phyloP scores from a whole-genome alignment of 1,139 yeast genomes.

The Saccharomycopsis phalli region DNA sequence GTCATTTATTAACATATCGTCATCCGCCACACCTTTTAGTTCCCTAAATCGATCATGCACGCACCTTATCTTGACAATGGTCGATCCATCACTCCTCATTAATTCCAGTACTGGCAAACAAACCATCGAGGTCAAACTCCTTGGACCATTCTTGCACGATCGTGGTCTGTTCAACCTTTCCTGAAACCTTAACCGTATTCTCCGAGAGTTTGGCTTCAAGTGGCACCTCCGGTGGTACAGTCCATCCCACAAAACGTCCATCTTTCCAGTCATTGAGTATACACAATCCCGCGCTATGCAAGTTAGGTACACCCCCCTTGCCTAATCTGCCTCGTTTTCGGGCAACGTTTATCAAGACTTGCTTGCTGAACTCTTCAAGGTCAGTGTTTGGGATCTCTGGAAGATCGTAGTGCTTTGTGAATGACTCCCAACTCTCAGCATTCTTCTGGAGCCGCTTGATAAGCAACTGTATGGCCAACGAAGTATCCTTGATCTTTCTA shows the following conservation, averaged over 20 bases:
- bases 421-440: constrained; percentile 64
- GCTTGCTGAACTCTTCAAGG: constrained; percentile 64
- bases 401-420: constrained; percentile 62
- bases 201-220: constrained; percentile 23
- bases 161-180: constrained; percentile 61
- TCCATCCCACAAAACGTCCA: constrained; percentile 91
- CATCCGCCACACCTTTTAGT: too few species aligned
- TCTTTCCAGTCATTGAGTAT: constrained; percentile 96
- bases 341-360: constrained; percentile 85
- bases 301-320: constrained; percentile 86
- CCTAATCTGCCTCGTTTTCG: constrained; percentile 89
- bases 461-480: constrained; percentile 69
- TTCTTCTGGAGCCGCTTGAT: constrained; percentile 68
- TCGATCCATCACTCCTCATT: too few species aligned
- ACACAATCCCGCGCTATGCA: constrained; percentile 74
- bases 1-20: too few species aligned
- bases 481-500: constrained; percentile 76
- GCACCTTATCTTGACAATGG: too few species aligned
- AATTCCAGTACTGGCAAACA: constrained; percentile 34
- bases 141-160: constrained; percentile 88
- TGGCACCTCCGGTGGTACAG: constrained; percentile 40
- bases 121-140: constrained; percentile 85
- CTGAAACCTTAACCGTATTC: constrained; percentile 29
- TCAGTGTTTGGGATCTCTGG: constrained; percentile 68
- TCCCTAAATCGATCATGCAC: too few species aligned